A percentile compares a stretch with the other conserved stretches of the same genome.
Conservation (phyloP, 108 stramenopile species). For the Cyclotella choctawhatcheeana region DNA sequence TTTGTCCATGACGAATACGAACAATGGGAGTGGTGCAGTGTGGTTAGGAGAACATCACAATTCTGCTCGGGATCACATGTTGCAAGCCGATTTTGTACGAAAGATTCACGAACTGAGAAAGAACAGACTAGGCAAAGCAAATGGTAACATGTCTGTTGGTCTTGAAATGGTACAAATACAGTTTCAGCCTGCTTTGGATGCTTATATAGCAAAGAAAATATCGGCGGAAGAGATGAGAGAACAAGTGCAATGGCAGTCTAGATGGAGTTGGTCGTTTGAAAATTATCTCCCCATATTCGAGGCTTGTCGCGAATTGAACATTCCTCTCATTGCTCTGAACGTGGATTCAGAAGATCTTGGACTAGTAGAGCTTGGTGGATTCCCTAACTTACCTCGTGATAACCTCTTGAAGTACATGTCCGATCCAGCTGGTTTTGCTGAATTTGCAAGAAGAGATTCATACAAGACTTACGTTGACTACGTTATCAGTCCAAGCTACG, state of each 20-base stretch:
- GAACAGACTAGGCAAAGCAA: constrained; percentile 4
- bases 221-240: constrained; percentile 47
- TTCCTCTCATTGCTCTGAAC: constrained; percentile 73
- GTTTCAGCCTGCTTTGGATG: constrained; percentile 74
- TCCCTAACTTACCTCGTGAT: constrained; percentile 48
- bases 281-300: constrained; percentile 63
- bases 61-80: constrained; percentile 58
- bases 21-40: constrained; percentile 41
- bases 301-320: constrained; percentile 49
- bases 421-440: constrained; percentile 64
- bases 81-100: constrained; percentile 62
- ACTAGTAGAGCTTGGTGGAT: constrained; percentile 65
- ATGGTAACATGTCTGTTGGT: constrained; percentile 63
- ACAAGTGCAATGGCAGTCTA: constrained; percentile 66
- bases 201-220: constrained; percentile 53
- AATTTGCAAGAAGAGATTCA: constrained; percentile 47
- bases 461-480: constrained; percentile 72
- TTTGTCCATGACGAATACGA: constrained; percentile 17
- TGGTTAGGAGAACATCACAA: constrained; percentile 85
- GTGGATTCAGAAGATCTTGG: constrained; percentile 77
- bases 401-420: constrained; percentile 59
- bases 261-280: constrained; percentile 83
- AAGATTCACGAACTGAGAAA: constrained; percentile 42
- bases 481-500: constrained; percentile 70
- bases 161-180: constrained; percentile 77